phyloP scores from a whole-genome alignment of 306 rosid species.

The Quercus bicolor region DNA sequence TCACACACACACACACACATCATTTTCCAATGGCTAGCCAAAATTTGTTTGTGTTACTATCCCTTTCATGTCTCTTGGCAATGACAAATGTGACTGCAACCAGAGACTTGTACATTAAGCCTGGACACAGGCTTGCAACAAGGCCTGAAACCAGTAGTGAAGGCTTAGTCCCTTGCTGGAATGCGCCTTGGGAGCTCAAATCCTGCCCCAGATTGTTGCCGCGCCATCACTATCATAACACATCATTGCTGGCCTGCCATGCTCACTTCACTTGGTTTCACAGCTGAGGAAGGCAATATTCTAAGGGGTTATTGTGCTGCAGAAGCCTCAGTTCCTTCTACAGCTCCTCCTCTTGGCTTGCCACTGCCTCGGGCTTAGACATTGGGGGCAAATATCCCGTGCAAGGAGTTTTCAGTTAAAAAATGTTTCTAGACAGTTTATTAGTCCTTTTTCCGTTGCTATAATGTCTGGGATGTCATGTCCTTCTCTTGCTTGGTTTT shows the following conservation, averaged over 20 bases:
- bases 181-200: conserved; percentile 25
- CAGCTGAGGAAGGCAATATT: conserved; percentile 26
- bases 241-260: conserved; percentile 45
- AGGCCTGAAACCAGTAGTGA: background rate
- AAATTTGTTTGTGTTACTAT: background rate
- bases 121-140: background rate
- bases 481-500: no score
- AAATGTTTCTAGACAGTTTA: no score
- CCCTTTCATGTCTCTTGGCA: background rate
- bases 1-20: background rate
- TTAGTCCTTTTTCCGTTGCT: no score
- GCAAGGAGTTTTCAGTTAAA: no score
- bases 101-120: background rate
- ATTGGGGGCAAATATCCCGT: no score
- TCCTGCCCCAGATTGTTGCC: conserved; percentile 37
- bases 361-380: no score
- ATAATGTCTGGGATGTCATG: no score
- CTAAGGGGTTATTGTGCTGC: conserved; percentile 33
- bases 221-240: conserved; percentile 30
- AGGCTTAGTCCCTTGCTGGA: conserved; percentile 27
- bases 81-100: background rate
- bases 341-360: conserved; percentile 13
- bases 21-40: background rate
- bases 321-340: conserved; percentile 17
- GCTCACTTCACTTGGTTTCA: conserved; percentile 34